A percentile compares a stretch with the other conserved stretches of the same genome.
Conservation (phyloP, 257 asterid genomes). For the Lycium ferocissimum region DNA sequence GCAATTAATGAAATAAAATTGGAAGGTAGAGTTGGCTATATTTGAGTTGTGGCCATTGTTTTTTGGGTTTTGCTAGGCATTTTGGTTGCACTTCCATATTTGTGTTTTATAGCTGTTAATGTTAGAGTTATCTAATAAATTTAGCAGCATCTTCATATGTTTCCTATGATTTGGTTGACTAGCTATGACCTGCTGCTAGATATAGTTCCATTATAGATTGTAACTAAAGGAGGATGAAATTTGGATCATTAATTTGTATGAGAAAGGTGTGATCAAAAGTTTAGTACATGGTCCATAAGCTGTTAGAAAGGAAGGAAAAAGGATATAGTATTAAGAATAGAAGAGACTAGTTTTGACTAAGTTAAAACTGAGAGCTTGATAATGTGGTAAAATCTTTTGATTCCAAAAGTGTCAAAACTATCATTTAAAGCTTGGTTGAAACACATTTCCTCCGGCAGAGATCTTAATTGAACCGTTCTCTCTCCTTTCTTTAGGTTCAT, state of each 20-base stretch:
- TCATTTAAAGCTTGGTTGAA: background rate
- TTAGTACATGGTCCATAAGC: too few relatives aligned
- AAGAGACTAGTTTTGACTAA: background rate
- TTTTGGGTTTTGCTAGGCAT: background rate
- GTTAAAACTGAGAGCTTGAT: background rate
- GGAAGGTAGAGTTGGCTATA: background rate
- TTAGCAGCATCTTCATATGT: background rate
- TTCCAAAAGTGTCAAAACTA: background rate
- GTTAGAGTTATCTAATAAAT: background rate
- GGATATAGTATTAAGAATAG: background rate
- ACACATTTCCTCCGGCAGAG: background rate
- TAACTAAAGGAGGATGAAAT: too few relatives aligned
- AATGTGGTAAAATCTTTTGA: background rate
- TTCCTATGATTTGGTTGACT: background rate
- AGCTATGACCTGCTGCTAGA: background rate
- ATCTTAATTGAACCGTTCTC: too few relatives aligned
- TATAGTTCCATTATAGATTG: background rate
- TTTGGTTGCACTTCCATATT: background rate
- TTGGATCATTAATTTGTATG: too few relatives aligned
- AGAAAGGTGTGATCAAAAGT: too few relatives aligned
- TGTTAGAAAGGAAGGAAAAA: background rate
- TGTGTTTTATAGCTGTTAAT: background rate
- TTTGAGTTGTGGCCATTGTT: background rate
- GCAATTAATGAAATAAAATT: conserved; percentile 17
- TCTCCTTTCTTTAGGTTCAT: background rate